These are phyloP conservation scores for Ceratocystis harringtonii DNA, from an alignment of 2,329 filamentous ascomycete species.

Conservation along the genomic window DNA sequence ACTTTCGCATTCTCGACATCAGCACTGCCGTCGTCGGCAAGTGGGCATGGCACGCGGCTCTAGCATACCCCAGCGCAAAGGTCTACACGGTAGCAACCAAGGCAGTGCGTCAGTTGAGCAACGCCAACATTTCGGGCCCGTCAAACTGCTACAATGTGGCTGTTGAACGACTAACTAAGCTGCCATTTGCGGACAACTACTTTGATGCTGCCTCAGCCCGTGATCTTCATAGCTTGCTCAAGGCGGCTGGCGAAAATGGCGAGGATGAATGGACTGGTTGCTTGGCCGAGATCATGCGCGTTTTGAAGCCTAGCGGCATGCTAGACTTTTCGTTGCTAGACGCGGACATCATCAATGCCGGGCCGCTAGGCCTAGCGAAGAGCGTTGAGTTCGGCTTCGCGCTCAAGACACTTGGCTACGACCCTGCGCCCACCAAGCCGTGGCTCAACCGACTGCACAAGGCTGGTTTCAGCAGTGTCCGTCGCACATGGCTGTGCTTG, in stretches of 20 bases:
- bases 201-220: constrained; percentile 89
- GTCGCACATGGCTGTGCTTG: constrained; percentile 76
- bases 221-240: constrained; percentile 71
- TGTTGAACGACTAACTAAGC: constrained; percentile 58
- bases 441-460: constrained; percentile 62
- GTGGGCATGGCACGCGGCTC: constrained; percentile 90
- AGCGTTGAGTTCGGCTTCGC: constrained; percentile 86
- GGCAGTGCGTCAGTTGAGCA: constrained; percentile 52
- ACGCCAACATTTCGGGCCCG: constrained; percentile 65
- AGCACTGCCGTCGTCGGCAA: constrained; percentile 74
- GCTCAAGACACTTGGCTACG: constrained; percentile 79
- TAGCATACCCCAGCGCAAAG: constrained; percentile 70
- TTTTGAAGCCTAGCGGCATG: constrained; percentile 84
- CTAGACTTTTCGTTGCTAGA: constrained; percentile 85
- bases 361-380: constrained; percentile 63
- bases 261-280: constrained; percentile 81
- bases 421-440: constrained; percentile 64
- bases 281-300: constrained; percentile 71
- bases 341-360: constrained; percentile 75
- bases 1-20: constrained; percentile 65
- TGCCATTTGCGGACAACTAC: constrained; percentile 72
- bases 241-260: constrained; percentile 50
- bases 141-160: constrained; percentile 73
- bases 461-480: constrained; percentile 64
- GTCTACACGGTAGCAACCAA: constrained; percentile 78